Conservation (phyloP, 495 filamentous ascomycete species). For the Penicillium paxilli region DNA sequence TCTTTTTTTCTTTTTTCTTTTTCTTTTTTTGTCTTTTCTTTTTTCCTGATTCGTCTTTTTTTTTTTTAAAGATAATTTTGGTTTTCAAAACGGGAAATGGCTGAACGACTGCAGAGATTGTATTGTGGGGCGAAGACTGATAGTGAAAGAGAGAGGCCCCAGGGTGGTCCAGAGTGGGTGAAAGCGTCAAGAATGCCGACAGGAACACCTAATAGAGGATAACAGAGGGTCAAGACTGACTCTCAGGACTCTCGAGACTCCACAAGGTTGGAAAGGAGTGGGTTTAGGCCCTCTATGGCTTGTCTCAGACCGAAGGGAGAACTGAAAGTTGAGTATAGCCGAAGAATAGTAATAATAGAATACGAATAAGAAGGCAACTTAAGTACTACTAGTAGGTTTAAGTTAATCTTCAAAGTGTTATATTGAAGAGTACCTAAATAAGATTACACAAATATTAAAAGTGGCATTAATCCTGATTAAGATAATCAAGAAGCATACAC, state of each 20-base stretch:
- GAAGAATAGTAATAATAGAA: slow-evolving; percentile 5
- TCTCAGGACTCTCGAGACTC: slow-evolving; percentile 9
- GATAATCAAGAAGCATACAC: too few relatives aligned
- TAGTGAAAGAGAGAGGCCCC: too few relatives aligned
- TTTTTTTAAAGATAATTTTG: too few relatives aligned
- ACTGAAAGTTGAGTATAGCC: slow-evolving; percentile 6
- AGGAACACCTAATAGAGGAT: too few relatives aligned
- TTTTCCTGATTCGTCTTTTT: too few relatives aligned
- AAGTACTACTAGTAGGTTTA: background rate
- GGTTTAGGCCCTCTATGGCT: slow-evolving; percentile 9
- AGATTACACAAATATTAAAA: too few relatives aligned
- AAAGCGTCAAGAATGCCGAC: slow-evolving; percentile 27
- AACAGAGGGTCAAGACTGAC: slow-evolving; percentile 13
- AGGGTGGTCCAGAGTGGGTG: too few relatives aligned
- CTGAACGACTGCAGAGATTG: slow-evolving; percentile 27
- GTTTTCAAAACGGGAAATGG: slow-evolving; percentile 14
- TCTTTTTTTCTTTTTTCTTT: background rate
- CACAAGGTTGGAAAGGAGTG: slow-evolving; percentile 23
- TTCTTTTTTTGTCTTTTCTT: slow-evolving; percentile 3
- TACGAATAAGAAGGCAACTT: slow-evolving; percentile 1
- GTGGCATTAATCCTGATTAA: too few relatives aligned
- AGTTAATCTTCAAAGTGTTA: slow-evolving; percentile 5
- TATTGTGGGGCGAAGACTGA: slow-evolving; percentile 25
- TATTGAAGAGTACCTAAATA: slow-evolving; percentile 8
- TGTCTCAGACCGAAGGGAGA: slow-evolving; percentile 15